Percentiles rank a stretch among this genome's conserved stretches.
phyloP scores from a whole-genome alignment of 331 rosid genomes.

The Malus hybrid region DNA sequence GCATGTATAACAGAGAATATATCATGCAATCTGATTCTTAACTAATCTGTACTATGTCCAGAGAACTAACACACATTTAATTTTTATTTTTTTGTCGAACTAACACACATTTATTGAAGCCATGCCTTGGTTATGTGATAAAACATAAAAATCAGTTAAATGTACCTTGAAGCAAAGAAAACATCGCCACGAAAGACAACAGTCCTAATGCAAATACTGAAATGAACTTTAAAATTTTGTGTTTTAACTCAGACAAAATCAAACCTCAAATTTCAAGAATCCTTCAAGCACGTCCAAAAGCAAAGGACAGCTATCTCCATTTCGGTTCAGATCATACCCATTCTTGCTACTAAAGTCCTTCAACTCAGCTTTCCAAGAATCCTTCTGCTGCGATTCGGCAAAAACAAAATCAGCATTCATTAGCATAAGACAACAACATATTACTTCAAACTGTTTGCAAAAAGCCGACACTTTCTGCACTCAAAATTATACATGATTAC shows the following conservation, averaged over 20 bases:
- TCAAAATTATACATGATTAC: conserved; percentile 32
- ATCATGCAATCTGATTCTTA: background rate
- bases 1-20: background rate
- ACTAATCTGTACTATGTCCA: background rate
- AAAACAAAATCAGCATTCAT: background rate
- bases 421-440: background rate
- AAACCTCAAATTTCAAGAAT: conserved; percentile 95
- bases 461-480: background rate
- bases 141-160: background rate
- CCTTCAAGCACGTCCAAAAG: conserved; percentile 99
- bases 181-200: background rate
- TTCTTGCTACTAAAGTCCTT: conserved; percentile 89
- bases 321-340: conserved; percentile 91
- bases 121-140: background rate
- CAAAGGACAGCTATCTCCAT: conserved; percentile 83
- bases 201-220: background rate
- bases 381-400: conserved; percentile 60
- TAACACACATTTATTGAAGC: background rate
- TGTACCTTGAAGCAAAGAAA: background rate
- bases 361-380: conserved; percentile 86
- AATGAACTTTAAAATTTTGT: too few species aligned
- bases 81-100: background rate
- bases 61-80: background rate
- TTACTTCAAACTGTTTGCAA: background rate
- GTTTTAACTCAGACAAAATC: conserved; percentile 6